Base-by-base conservation (phyloP, 164 flowering plant genomes). In the Aristolochia contorta region DNA sequence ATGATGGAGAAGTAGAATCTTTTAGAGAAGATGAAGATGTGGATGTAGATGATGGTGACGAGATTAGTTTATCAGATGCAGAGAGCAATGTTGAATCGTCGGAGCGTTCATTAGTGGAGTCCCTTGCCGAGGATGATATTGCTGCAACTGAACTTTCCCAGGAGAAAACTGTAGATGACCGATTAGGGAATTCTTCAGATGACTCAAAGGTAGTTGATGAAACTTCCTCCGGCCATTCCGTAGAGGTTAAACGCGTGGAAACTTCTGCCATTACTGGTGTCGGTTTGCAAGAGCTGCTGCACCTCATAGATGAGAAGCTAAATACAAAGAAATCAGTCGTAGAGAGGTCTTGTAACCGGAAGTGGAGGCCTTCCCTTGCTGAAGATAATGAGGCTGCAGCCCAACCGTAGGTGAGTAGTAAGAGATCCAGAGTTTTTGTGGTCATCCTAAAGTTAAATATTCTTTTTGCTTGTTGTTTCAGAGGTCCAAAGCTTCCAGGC, bases 281-380 rank as follows among this genome's bases (percentile, higher is more conserved):
- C 63, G 99, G 99, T 13, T 71, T 93, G 80, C 89, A 84, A 67
- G 89, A 93, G 77, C 66, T 93, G 72, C 78, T 93, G 25, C 67
- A 68, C 48, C 76, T 82, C 22, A 82, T 93, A 6, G 96, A 93
- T 65, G 80, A 79, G 65, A 86, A 77, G 77, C 78, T 93, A 20
- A 64, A 54, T 54, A 43, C 68, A 9, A 61, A 62, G 27, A 66
- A 68, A 23, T 69, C 71, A 13, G 21, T 65, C 16, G 75, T 68
- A 60, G 72, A 73, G 48, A 62, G 52, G 50, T 14, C 64, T 56
- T 75, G 76, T 41, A 72, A 82, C 54, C 75, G 78, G 43, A 91
- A 91, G 69, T 89, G 97, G 97, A 81, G 97, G 69, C 94, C 96
- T 3, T 72, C 85, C 45, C 75, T 32, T 52, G 3, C 25, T 18